phyloP scores from a whole-genome alignment of 495 filamentous ascomycete genomes.

The Lichina pygmaea region DNA sequence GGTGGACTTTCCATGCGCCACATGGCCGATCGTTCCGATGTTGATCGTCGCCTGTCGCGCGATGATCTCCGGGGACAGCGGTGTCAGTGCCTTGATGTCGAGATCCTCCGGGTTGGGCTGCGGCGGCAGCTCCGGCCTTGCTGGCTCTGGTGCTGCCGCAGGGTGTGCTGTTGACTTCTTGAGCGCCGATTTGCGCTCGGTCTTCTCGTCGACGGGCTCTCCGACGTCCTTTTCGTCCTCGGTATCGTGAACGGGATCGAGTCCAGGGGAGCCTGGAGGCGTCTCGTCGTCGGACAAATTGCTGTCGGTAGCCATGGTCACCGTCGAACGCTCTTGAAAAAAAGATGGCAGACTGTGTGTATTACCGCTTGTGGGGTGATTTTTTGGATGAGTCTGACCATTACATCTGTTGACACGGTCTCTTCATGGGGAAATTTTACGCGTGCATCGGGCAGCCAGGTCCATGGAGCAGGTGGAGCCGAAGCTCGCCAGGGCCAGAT shows the following conservation, averaged over 20 bases:
- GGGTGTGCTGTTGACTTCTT: constrained; percentile 29
- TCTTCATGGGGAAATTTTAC: too few species aligned
- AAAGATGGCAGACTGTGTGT: too few species aligned
- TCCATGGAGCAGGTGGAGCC: too few species aligned
- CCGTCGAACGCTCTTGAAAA: too few species aligned
- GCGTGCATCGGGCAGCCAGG: too few species aligned
- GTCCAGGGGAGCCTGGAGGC: not conserved
- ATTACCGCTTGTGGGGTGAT: too few species aligned
- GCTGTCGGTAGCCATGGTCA: not conserved
- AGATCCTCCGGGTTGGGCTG: constrained; percentile 76
- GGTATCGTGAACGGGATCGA: constrained; percentile 11
- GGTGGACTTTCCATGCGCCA: constrained; percentile 94
- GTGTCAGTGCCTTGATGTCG: constrained; percentile 49
- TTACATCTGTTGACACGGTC: too few species aligned
- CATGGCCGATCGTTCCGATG: constrained; percentile 95
- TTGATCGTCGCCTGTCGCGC: constrained; percentile 94
- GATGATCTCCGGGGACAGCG: constrained; percentile 88
- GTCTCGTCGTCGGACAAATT: constrained; percentile 1
- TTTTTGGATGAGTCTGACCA: too few species aligned
- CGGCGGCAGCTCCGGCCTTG: constrained; percentile 33
- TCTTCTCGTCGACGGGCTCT: constrained; percentile 30
- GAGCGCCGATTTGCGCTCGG: constrained; percentile 40
- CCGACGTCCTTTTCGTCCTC: constrained; percentile 31
- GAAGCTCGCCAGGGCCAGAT: too few species aligned
- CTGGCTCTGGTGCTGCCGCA: constrained; percentile 25